Conservation (phyloP, 345 rosid species). For the Moringa oleifera region DNA sequence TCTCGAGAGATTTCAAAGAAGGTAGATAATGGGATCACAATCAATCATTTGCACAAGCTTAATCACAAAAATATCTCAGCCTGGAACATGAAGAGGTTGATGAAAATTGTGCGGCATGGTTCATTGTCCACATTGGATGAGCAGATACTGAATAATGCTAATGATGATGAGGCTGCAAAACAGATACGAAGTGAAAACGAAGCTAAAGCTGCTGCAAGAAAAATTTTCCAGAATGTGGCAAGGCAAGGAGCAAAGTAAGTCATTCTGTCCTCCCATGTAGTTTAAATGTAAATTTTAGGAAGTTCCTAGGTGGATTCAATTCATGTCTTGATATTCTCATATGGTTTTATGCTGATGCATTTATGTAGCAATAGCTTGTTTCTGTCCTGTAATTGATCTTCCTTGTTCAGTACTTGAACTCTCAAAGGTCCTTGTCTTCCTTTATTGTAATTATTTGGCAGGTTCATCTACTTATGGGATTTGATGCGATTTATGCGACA, state of each 20-base stretch:
- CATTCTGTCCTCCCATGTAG: too few relatives aligned
- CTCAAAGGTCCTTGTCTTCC: too few relatives aligned
- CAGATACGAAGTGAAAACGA: constrained; percentile 71
- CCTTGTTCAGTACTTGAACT: too few relatives aligned
- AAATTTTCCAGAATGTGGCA: constrained; percentile 76
- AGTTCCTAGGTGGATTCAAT: too few relatives aligned
- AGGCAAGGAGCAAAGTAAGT: constrained; percentile 47
- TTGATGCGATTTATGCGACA: constrained; percentile 73
- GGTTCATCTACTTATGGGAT: constrained; percentile 66
- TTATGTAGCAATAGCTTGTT: too few relatives aligned
- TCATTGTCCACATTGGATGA: constrained; percentile 76
- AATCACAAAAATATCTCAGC: constrained; percentile 79
- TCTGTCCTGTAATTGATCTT: too few relatives aligned
- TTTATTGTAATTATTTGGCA: constrained; percentile 9
- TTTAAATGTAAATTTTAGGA: too few relatives aligned
- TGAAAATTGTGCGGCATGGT: constrained; percentile 75
- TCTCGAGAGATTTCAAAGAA: constrained; percentile 27
- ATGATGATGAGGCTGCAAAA: constrained; percentile 52
- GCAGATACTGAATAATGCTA: constrained; percentile 35
- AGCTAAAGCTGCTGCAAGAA: constrained; percentile 86
- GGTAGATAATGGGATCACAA: constrained; percentile 37
- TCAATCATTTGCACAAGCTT: constrained; percentile 64
- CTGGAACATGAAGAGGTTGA: constrained; percentile 96
- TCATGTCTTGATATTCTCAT: too few relatives aligned
- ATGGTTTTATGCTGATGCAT: too few relatives aligned